Conservation (phyloP, 208 protist genomes). For the Crithidia sp. region DNA sequence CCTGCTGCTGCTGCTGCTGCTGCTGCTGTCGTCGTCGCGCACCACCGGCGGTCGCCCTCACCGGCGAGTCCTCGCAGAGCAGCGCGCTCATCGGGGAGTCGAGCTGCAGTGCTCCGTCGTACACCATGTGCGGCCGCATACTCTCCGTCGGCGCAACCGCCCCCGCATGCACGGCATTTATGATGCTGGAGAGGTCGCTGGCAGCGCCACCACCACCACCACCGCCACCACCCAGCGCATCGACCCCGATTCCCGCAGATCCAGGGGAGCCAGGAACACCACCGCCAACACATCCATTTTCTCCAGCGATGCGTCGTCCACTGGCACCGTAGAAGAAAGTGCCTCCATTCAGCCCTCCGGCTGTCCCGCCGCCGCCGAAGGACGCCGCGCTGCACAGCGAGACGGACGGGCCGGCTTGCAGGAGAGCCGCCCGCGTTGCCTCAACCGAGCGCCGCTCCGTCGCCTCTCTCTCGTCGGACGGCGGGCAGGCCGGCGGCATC, state of each 20-base stretch:
- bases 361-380: conserved; percentile 6
- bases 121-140: conserved; percentile 53
- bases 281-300: too few relatives aligned
- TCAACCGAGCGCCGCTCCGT: conserved; percentile 21
- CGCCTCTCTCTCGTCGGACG: conserved; percentile 52
- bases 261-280: neutral
- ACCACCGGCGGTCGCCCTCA: neutral
- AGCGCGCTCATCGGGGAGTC: neutral
- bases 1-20: neutral
- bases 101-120: conserved; percentile 21
- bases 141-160: conserved; percentile 42
- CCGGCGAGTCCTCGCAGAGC: conserved; percentile 17
- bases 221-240: neutral
- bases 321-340: conserved; percentile 35
- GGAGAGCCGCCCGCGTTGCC: conserved; percentile 23
- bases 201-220: neutral
- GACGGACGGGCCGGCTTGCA: conserved; percentile 11
- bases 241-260: too few relatives aligned
- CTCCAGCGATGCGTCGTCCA: conserved; percentile 4
- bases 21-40: neutral
- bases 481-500: conserved; percentile 33
- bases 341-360: conserved; percentile 16
- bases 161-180: neutral
- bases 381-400: conserved; percentile 15
- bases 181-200: neutral